Conservation (phyloP, 345 rosid genomes). For the Eucalyptus decipiens region DNA sequence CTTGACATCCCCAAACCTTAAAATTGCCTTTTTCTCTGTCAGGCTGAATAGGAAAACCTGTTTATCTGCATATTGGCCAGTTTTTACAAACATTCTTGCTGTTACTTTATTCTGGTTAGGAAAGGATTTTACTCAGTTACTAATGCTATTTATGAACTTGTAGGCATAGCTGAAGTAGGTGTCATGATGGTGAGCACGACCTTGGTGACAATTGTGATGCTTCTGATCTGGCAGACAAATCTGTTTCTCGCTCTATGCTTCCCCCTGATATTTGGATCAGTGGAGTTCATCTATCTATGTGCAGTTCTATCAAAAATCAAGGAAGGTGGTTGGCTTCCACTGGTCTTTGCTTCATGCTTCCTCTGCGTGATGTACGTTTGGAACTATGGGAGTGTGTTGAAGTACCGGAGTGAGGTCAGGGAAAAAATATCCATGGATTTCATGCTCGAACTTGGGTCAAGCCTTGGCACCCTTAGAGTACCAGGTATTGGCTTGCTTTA, state of each 20-base stretch:
- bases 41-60: background rate
- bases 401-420: constrained; percentile 87
- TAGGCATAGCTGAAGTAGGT: constrained; percentile 97
- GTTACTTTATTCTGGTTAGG: background rate
- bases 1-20: background rate
- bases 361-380: constrained; percentile 80
- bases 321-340: constrained; percentile 96
- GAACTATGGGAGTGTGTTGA: constrained; percentile 93
- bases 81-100: background rate
- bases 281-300: constrained; percentile 70
- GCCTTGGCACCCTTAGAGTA: constrained; percentile 71
- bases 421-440: constrained; percentile 82
- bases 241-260: constrained; percentile 67
- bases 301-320: constrained; percentile 67
- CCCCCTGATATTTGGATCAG: constrained; percentile 69
- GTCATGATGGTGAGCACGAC: constrained; percentile 89
- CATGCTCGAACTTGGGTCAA: constrained; percentile 79
- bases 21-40: background rate
- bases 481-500: constrained; percentile 87
- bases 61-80: background rate
- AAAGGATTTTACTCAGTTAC: background rate
- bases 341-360: constrained; percentile 63
- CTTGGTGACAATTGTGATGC: constrained; percentile 89
- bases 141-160: background rate
- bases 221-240: constrained; percentile 92